Evolutionary conservation across 768 basidiomycete species (phyloP), one percentile per base, ranked within the genome.

Genomic region (Mycena crocata): DNA sequence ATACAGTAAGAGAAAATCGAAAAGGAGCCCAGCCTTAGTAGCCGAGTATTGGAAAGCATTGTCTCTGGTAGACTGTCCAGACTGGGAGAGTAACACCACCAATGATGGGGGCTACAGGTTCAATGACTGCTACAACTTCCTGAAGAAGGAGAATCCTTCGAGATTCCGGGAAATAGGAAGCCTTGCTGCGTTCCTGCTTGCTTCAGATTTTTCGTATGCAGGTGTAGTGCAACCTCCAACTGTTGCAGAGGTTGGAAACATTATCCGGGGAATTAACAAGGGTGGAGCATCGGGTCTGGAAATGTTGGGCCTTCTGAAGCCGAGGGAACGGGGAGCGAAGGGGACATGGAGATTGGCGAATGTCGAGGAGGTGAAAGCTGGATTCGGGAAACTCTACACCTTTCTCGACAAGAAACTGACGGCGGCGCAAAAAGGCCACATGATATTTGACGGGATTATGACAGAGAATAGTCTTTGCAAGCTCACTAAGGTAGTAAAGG

Each of bases 391-490:
- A 21, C 57, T 58, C 1, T 35, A 58, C 23, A 24, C 17, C 1
- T 58, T 58, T 17, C 44, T 58, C 6, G 45, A 58, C 45, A 26
- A 3, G 5, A 48, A 42, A 6, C 45, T 58, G 15, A 35, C 14
- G 3, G 32, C n/a, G 1, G 23, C 24, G 5, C 44, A 48, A 6
- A 58, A 58, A 26, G 3, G 4, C 8, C 44, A 28, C 1, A 58
- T 58, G 57, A 32, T 46, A 12, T 58, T 58, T 9, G 57, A 58
- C 57, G 4, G 32, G 8, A 58, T 58, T 24, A 58, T 58, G 57
- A 6, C 9, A 4, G 57, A 58, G 32, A 58, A 58, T 26, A 24
- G 44, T 9, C 44, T 45, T 24, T 45, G 44, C 23, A 45, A 45
- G 23, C 7, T 45, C 4, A 45, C 23, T 5, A 42, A 21, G 40